Percentiles rank a stretch among this genome's conserved stretches.
Evolutionary conservation across 73 alveolate genomes (phyloP).

Genomic region (Effrenium voratum): DNA sequence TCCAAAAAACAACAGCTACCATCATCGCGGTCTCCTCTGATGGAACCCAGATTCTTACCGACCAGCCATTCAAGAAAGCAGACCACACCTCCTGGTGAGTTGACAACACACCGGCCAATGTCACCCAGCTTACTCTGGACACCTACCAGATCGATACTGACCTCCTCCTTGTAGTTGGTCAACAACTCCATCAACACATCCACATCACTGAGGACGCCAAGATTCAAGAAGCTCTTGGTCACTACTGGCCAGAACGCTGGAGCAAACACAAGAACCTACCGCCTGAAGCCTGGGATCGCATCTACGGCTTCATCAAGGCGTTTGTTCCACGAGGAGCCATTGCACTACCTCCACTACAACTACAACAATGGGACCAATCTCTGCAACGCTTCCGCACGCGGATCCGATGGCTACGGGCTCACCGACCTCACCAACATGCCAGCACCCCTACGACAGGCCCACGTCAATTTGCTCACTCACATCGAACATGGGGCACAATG

Average conservation of each 20-base stretch:
- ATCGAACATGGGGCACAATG: too few species aligned
- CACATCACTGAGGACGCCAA: neutral
- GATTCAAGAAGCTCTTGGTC: neutral
- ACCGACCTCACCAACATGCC: neutral
- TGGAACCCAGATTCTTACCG: neutral
- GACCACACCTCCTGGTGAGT: neutral
- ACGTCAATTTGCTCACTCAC: too few species aligned
- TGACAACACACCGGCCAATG: neutral
- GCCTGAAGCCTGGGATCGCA: neutral
- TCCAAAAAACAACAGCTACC: neutral
- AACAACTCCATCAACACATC: neutral
- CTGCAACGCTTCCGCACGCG: neutral
- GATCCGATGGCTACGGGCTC: neutral
- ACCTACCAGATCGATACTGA: neutral
- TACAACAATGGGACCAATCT: neutral
- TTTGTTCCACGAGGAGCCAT: neutral
- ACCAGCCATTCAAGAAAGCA: neutral
- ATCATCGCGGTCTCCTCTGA: neutral
- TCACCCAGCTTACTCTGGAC: neutral
- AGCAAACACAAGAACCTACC: neutral
- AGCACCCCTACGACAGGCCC: too few species aligned
- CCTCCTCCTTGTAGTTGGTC: neutral
- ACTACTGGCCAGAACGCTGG: neutral
- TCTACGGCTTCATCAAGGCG: neutral
- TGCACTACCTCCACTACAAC: neutral